Conservation (phyloP, 352 stramenopile species). For the Phytophthora cajani region DNA sequence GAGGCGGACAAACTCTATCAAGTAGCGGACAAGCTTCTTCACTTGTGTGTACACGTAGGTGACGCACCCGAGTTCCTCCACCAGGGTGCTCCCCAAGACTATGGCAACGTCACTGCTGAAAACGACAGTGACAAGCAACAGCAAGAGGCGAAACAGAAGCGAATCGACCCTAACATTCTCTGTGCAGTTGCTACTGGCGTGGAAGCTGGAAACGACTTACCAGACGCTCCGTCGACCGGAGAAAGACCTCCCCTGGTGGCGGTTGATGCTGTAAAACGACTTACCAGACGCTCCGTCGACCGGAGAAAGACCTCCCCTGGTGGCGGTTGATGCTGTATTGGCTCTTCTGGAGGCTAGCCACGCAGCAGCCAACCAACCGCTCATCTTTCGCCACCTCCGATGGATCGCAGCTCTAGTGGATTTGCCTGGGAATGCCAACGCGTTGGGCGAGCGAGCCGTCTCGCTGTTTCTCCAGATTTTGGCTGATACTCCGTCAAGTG, state of each 20-base stretch:
- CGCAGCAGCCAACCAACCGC: slow-evolving; percentile 4
- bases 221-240: not conserved
- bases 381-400: slow-evolving; percentile 58
- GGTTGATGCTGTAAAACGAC: slow-evolving; percentile 37
- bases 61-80: slow-evolving; percentile 1
- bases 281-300: not conserved
- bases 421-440: slow-evolving; percentile 43
- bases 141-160: not conserved
- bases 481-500: not conserved
- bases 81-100: not conserved
- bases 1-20: slow-evolving; percentile 47
- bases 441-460: slow-evolving; percentile 47
- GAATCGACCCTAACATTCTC: slow-evolving; percentile 33
- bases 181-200: slow-evolving; percentile 23
- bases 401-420: slow-evolving; percentile 60
- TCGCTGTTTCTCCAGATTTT: slow-evolving; percentile 47
- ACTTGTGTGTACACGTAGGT: slow-evolving; percentile 42
- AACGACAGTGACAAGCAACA: not conserved
- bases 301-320: slow-evolving; percentile 35
- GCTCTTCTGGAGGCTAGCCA: slow-evolving; percentile 41
- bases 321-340: slow-evolving; percentile 44
- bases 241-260: slow-evolving; percentile 44
- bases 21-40: slow-evolving; percentile 65
- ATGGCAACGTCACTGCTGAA: not conserved
- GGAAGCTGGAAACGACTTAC: slow-evolving; percentile 1